Evolutionary conservation across 2,329 filamentous ascomycete species (phyloP).

Genomic region (Colletotrichum sp.): DNA sequence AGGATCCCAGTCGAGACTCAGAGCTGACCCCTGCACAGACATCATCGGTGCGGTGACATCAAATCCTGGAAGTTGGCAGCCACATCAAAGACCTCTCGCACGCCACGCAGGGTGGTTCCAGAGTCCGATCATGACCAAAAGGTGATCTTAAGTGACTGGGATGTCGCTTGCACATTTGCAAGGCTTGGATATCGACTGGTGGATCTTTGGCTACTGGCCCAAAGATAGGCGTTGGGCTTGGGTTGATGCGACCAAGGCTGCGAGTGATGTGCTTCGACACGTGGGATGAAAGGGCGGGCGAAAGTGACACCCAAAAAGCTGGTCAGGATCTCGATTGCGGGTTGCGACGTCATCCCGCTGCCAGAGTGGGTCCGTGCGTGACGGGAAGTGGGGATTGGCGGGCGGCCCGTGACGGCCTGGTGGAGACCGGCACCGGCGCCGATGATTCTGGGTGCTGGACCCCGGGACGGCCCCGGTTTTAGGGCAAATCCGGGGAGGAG

Average conservation of each 20-base stretch:
- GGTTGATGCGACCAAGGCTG: neutral
- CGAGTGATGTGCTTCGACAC: neutral
- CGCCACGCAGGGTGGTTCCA: neutral
- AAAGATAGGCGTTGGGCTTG: neutral
- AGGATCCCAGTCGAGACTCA: conserved; percentile 4
- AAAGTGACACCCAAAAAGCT: neutral
- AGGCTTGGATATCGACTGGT: neutral
- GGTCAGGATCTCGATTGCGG: conserved; percentile 19
- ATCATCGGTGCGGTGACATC: neutral
- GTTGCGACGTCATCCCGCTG: conserved; percentile 17
- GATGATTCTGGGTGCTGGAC: neutral
- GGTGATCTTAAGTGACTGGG: no score
- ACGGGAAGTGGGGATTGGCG: neutral
- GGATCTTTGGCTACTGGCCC: neutral
- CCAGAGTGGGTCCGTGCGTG: neutral
- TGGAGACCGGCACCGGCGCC: neutral
- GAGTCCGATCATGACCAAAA: neutral
- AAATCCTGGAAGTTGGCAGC: conserved; percentile 22
- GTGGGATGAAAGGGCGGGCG: neutral
- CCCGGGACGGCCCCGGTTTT: neutral
- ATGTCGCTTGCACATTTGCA: neutral
- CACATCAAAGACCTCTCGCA: neutral
- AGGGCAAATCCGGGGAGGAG: neutral
- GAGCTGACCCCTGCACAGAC: conserved; percentile 4
- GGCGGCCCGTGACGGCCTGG: neutral